phyloP scores from a whole-genome alignment of 176 grass and related monocot genomes.

The Echinochloa phyllopogon region DNA sequence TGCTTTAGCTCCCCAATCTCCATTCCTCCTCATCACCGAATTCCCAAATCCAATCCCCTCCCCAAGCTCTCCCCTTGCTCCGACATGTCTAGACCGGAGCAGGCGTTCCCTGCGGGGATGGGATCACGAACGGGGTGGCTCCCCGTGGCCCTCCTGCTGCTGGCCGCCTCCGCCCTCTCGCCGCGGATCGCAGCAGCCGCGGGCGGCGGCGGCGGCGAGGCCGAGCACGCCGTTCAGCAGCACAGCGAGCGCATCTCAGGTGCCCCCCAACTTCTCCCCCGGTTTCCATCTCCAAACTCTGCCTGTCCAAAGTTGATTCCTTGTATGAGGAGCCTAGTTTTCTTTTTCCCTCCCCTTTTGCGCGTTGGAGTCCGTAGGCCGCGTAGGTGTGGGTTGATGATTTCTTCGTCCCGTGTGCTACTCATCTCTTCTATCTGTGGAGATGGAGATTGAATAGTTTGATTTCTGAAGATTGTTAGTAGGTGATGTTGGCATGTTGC shows the following conservation, averaged over 20 bases:
- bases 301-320: neutral
- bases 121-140: constrained; percentile 44
- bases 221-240: constrained; percentile 38
- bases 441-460: neutral
- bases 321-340: neutral
- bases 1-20: constrained; percentile 21
- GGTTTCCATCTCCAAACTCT: neutral
- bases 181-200: neutral
- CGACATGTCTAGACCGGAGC: constrained; percentile 10
- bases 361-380: neutral
- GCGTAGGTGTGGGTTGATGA: neutral
- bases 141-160: constrained; percentile 41
- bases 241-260: constrained; percentile 68
- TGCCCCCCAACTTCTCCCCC: neutral
- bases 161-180: constrained; percentile 25
- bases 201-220: constrained; percentile 14
- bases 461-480: constrained; percentile 19
- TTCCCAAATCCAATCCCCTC: constrained; percentile 43
- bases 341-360: neutral
- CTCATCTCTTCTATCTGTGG: neutral
- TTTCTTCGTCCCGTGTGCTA: neutral
- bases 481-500: constrained; percentile 8
- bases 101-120: constrained; percentile 24
- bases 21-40: neutral
- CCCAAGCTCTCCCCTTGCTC: constrained; percentile 17